Evolutionary conservation across 805 yeast species (phyloP).

Genomic region (Nakazawaea peltata): DNA sequence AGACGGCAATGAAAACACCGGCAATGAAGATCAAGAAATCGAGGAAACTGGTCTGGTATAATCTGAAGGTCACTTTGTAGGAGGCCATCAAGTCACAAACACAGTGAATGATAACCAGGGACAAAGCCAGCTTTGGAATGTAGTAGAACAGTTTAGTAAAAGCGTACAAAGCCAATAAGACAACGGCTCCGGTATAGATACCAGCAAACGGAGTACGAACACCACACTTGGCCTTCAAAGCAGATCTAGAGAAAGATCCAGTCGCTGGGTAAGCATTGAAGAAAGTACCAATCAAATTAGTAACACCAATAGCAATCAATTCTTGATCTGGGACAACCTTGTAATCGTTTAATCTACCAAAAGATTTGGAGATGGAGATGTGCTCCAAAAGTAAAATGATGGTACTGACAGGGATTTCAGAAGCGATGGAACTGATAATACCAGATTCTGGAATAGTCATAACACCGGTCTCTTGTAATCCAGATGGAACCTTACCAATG

Average conservation of each 20-base stretch:
- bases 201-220: conserved; percentile 94
- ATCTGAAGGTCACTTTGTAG: conserved; percentile 55
- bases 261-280: conserved; percentile 94
- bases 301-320: conserved; percentile 85
- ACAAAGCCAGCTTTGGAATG: conserved; percentile 83
- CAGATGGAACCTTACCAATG: conserved; percentile 76
- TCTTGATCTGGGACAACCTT: conserved; percentile 91
- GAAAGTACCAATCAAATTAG: conserved; percentile 85
- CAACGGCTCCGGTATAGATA: conserved; percentile 83
- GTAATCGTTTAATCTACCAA: conserved; percentile 88
- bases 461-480: conserved; percentile 69
- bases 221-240: conserved; percentile 90
- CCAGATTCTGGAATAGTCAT: conserved; percentile 52
- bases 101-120: conserved; percentile 89
- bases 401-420: conserved; percentile 79
- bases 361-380: conserved; percentile 88
- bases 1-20: conserved; percentile 69
- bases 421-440: conserved; percentile 50
- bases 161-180: conserved; percentile 76
- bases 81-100: conserved; percentile 78
- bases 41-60: conserved; percentile 68
- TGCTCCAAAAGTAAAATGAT: conserved; percentile 83
- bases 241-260: conserved; percentile 92
- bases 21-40: conserved; percentile 67
- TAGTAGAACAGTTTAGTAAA: conserved; percentile 78